Evolutionary conservation across 1,139 yeast genomes (phyloP), one percentile per base, ranked within the genome.

Genomic region (Debaryomyces sp.): DNA sequence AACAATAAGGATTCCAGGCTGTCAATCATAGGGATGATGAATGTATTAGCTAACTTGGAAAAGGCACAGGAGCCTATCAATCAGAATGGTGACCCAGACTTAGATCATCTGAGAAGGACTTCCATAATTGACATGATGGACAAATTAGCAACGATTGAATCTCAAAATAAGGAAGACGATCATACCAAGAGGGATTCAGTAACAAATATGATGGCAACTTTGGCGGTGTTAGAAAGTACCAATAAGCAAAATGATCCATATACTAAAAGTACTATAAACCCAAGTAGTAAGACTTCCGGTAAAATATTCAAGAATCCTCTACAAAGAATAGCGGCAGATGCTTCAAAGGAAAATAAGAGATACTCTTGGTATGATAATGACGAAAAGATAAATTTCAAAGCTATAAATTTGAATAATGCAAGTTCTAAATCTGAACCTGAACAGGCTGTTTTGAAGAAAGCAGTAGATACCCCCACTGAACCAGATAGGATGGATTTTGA

Each of bases 361-460:
- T 71, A 74, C 49, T 69, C 77, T 0, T 74, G 78, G 77, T 61
- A 65, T 29, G 62, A 65, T 36, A 68, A 68, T 46, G 77, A 71
- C 30, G 77, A 70, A 38, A 54, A 55, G 10, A 43, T 58, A 15
- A 57, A 52, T 21, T 53, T 63, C 43, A 62, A 51, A 13, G 45
- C 55, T 2, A 22, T 45, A 6, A 13, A 30, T 13, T 13, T 30
- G 12, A 18, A 22, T 27, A 54, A 53, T 21, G 58, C 45, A 21
- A 50, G 50, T 33, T 49, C 48, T 39, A 51, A 57, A n/a, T 24
- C n/a, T 24, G 23, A 24, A 17, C 10, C 18, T 8, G 37, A 13
- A 23, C 13, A 8, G 2, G 2, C 24, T 15, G 6, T 35, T 10
- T 6, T 18, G 17, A 32, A 38, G 5, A 34, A 22, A 13, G 21